Evolutionary conservation across 768 basidiomycete genomes (phyloP).

Genomic region (Pulveroboletus sp.): DNA sequence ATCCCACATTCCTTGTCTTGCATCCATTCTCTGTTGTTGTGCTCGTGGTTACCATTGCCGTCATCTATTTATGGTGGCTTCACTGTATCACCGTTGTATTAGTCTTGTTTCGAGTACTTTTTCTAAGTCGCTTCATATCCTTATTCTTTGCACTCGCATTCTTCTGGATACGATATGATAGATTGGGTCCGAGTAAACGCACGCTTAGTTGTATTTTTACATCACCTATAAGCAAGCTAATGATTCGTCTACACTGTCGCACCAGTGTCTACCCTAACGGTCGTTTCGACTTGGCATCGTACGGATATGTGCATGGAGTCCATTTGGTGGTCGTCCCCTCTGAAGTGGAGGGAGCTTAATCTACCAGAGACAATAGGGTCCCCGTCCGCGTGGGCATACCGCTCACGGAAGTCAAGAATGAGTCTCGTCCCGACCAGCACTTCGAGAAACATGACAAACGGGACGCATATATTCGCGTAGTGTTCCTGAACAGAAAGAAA

Average conservation of each 20-base stretch:
- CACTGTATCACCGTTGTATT: slow-evolving; percentile 15
- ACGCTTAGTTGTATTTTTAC: slow-evolving; percentile 19
- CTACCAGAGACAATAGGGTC: slow-evolving; percentile 5
- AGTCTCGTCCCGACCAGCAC: slow-evolving; percentile 28
- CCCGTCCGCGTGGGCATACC: slow-evolving; percentile 16
- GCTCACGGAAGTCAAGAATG: slow-evolving; percentile 30
- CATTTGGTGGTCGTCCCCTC: slow-evolving; percentile 4
- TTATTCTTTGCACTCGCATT: slow-evolving; percentile 12
- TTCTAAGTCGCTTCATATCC: slow-evolving; percentile 6
- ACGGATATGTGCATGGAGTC: slow-evolving; percentile 3
- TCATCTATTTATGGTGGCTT: neutral
- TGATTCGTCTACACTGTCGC: neutral
- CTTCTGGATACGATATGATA: slow-evolving; percentile 6
- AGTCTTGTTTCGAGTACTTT: slow-evolving; percentile 1
- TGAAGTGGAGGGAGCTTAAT: slow-evolving; percentile 16
- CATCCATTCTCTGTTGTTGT: neutral
- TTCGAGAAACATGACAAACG: slow-evolving; percentile 30
- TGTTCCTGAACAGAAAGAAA: slow-evolving; percentile 8
- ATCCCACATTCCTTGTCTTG: slow-evolving; percentile 16
- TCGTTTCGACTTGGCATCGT: slow-evolving; percentile 18
- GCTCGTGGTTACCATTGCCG: neutral
- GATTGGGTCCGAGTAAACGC: neutral
- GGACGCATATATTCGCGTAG: slow-evolving; percentile 29
- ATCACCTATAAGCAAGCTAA: slow-evolving; percentile 4
- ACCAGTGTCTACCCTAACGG: slow-evolving; percentile 8